Evolutionary conservation across 2,329 filamentous ascomycete genomes (phyloP).

Genomic region (Phaeosphaeriaceae sp.): DNA sequence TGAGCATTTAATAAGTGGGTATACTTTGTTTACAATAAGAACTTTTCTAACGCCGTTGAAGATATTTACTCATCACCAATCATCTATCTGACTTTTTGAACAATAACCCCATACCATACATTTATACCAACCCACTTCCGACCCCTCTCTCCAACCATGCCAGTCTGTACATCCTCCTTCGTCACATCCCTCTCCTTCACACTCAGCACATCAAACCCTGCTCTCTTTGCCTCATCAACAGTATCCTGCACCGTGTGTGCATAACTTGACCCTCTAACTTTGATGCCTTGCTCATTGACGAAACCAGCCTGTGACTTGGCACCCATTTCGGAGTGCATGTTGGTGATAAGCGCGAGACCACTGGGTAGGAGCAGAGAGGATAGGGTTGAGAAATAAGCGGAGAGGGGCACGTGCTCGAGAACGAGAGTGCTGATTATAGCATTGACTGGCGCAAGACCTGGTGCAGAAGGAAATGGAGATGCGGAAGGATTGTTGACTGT

Average conservation of each 20-base stretch:
- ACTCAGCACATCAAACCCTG: conserved; percentile 39
- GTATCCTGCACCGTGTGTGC: conserved; percentile 61
- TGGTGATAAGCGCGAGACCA: conserved; percentile 65
- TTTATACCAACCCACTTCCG: conserved; percentile 50
- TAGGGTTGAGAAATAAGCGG: conserved; percentile 57
- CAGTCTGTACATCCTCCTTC: conserved; percentile 36
- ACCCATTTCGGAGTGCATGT: conserved; percentile 73
- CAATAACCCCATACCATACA: conserved; percentile 49
- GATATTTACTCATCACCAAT: neutral
- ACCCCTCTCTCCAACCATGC: conserved; percentile 42
- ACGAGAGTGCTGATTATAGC: conserved; percentile 67
- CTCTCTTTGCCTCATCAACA: conserved; percentile 53
- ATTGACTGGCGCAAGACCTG: conserved; percentile 40
- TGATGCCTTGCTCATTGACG: conserved; percentile 57
- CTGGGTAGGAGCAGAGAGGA: conserved; percentile 51
- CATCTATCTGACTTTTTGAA: conserved; percentile 25
- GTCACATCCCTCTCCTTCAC: conserved; percentile 39
- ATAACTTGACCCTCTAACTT: conserved; percentile 66
- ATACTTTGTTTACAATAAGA: no score
- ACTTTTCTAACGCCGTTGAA: no score
- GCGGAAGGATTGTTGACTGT: conserved; percentile 13
- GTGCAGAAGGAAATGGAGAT: conserved; percentile 29
- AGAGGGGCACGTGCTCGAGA: conserved; percentile 66
- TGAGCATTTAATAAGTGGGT: no score
- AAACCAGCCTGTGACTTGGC: conserved; percentile 66